A percentile compares a stretch with the other conserved stretches of the same genome.
Conservation (phyloP, 306 rosid genomes). For the Cucumis melo region DNA sequence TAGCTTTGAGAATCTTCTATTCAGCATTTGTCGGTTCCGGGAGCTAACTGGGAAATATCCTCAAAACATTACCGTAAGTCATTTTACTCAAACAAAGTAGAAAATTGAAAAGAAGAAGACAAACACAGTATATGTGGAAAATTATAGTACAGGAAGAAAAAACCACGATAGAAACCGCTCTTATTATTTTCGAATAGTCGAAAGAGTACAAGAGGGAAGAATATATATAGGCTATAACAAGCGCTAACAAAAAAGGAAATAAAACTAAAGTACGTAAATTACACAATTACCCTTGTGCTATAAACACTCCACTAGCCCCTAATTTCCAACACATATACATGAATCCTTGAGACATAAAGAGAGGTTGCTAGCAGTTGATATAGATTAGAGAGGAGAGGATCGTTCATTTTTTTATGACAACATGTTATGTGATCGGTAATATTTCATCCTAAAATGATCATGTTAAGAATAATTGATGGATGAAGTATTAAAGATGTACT, state of each 20-base stretch:
- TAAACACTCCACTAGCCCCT: too few species aligned
- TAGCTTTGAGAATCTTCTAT: slow-evolving; percentile 91
- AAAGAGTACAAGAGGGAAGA: too few species aligned
- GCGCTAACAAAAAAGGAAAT: too few species aligned
- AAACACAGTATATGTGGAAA: too few species aligned
- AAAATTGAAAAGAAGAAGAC: too few species aligned
- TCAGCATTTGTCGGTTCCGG: slow-evolving; percentile 83
- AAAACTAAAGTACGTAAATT: too few species aligned
- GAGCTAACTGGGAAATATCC: slow-evolving; percentile 86
- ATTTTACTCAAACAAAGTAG: neutral
- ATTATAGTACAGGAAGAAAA: too few species aligned
- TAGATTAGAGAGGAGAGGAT: neutral
- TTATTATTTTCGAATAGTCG: too few species aligned
- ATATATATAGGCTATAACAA: too few species aligned
- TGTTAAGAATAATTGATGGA: neutral
- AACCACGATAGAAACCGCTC: too few species aligned
- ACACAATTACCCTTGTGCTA: too few species aligned
- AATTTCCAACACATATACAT: neutral
- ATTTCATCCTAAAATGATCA: neutral
- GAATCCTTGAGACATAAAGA: neutral
- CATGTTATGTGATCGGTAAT: neutral
- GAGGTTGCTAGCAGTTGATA: neutral
- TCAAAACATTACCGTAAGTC: slow-evolving; percentile 64
- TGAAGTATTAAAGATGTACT: neutral
- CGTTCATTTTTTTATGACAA: neutral